A percentile compares a stretch with the other conserved stretches of the same genome.
phyloP scores from a whole-genome alignment of 31 red algal species.

The Endocladia muricata region DNA sequence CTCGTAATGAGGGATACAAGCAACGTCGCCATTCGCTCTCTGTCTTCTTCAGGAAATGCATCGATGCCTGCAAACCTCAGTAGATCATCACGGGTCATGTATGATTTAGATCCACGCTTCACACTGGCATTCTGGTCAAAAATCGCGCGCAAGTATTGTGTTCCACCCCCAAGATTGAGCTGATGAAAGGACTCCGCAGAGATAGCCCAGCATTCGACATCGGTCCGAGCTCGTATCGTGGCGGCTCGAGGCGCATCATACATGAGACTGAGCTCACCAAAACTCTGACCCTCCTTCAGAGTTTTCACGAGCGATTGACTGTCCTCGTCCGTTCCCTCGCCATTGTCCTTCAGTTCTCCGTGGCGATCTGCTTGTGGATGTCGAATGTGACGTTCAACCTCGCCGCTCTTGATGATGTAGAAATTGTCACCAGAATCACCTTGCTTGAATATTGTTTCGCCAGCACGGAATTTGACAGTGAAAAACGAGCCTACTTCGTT shows the following conservation, averaged over 20 bases:
- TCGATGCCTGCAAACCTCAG: constrained; percentile 75
- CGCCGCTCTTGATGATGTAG: constrained; percentile 95
- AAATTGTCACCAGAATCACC: constrained; percentile 94
- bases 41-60: constrained; percentile 76
- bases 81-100: constrained; percentile 86
- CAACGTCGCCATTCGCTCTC: constrained; percentile 71
- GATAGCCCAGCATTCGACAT: constrained; percentile 97
- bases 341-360: constrained; percentile 7
- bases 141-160: constrained; percentile 79
- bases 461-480: constrained; percentile 87
- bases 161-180: constrained; percentile 86
- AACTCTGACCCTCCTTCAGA: constrained; percentile 73
- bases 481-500: constrained; percentile 86
- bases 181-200: constrained; percentile 86
- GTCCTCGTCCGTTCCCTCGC: constrained; percentile 29
- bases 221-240: constrained; percentile 88
- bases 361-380: constrained; percentile 52
- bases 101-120: constrained; percentile 53
- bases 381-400: constrained; percentile 80
- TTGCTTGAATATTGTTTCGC: constrained; percentile 89
- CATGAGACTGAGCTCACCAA: constrained; percentile 97
- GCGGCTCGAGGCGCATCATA: constrained; percentile 88
- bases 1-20: constrained; percentile 83
- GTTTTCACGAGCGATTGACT: constrained; percentile 56
- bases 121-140: constrained; percentile 90